These are phyloP conservation scores for Talaromyces piceae DNA, from an alignment of 2,329 filamentous ascomycete genomes.

Conservation along the genomic window DNA sequence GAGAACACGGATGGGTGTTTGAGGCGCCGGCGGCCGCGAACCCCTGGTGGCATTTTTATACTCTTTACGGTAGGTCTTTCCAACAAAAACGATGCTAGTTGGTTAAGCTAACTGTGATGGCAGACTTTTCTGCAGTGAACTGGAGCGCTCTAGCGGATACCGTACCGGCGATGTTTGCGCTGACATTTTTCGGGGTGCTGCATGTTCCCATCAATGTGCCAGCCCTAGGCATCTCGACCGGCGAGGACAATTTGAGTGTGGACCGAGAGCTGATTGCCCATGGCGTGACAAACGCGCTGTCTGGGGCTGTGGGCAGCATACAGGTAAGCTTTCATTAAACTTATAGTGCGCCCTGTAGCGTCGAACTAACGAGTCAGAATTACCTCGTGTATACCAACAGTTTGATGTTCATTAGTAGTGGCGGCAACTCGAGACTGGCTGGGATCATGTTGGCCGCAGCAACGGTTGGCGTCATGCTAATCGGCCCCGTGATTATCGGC, in stretches of 20 bases:
- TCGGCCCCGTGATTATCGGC: constrained; percentile 81
- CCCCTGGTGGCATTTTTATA: constrained; percentile 98
- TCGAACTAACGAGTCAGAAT: constrained; percentile 55
- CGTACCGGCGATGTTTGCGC: constrained; percentile 87
- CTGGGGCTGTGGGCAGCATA: constrained; percentile 79
- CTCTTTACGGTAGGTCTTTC: constrained; percentile 69
- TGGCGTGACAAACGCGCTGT: constrained; percentile 85
- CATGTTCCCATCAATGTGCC: constrained; percentile 98
- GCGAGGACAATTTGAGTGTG: constrained; percentile 85
- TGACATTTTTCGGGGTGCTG: constrained; percentile 95
- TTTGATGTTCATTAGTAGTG: constrained; percentile 90
- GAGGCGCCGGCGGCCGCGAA: constrained; percentile 73
- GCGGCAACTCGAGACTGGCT: constrained; percentile 77
- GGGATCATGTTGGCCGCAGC: constrained; percentile 75
- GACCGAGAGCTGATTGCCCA: constrained; percentile 89
- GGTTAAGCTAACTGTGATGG: neutral
- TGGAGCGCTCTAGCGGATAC: constrained; percentile 78
- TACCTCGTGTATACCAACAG: constrained; percentile 98
- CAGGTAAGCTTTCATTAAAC: constrained; percentile 38
- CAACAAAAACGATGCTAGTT: neutral
- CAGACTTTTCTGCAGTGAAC: constrained; percentile 73
- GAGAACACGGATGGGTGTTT: constrained; percentile 82
- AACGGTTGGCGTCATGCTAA: constrained; percentile 73
- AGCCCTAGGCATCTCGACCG: constrained; percentile 79
- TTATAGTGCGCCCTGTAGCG: neutral